Evolutionary conservation across 805 yeast species (phyloP).

Genomic region (Cyberlindnera mrakii): DNA sequence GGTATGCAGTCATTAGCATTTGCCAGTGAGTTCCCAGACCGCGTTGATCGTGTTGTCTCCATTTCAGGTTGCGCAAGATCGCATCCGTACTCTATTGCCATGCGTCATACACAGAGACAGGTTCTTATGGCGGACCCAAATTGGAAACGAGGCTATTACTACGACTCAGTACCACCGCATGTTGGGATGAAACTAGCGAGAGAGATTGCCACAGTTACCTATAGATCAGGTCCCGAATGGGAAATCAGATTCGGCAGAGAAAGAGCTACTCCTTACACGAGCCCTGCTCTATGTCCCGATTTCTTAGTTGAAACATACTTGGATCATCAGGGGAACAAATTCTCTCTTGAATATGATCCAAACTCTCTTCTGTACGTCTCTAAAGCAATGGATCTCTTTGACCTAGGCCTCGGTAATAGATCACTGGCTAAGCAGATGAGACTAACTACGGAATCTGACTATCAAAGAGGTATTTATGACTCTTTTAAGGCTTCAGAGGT

Average conservation of each 20-base stretch:
- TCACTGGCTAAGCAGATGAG: slow-evolving; percentile 40
- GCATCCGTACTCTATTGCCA: slow-evolving; percentile 90
- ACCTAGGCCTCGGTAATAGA: slow-evolving; percentile 52
- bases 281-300: slow-evolving; percentile 91
- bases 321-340: slow-evolving; percentile 94
- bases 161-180: slow-evolving; percentile 79
- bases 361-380: slow-evolving; percentile 82
- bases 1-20: slow-evolving; percentile 95
- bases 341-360: slow-evolving; percentile 86
- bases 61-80: slow-evolving; percentile 92
- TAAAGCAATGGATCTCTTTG: slow-evolving; percentile 94
- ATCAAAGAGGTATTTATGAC: slow-evolving; percentile 19
- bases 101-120: slow-evolving; percentile 89
- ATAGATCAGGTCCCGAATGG: slow-evolving; percentile 97
- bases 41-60: slow-evolving; percentile 67
- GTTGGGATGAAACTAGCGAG: slow-evolving; percentile 92
- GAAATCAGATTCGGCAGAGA: slow-evolving; percentile 86
- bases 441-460: slow-evolving; percentile 27
- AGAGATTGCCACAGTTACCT: slow-evolving; percentile 90
- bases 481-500: slow-evolving; percentile 22
- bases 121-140: slow-evolving; percentile 92
- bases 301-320: slow-evolving; percentile 87
- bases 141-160: slow-evolving; percentile 89
- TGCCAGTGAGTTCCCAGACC: slow-evolving; percentile 76
- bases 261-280: slow-evolving; percentile 68